These are phyloP conservation scores for Talaromyces thailandensis DNA, from an alignment of 495 filamentous ascomycete species.

Conservation along the genomic window DNA sequence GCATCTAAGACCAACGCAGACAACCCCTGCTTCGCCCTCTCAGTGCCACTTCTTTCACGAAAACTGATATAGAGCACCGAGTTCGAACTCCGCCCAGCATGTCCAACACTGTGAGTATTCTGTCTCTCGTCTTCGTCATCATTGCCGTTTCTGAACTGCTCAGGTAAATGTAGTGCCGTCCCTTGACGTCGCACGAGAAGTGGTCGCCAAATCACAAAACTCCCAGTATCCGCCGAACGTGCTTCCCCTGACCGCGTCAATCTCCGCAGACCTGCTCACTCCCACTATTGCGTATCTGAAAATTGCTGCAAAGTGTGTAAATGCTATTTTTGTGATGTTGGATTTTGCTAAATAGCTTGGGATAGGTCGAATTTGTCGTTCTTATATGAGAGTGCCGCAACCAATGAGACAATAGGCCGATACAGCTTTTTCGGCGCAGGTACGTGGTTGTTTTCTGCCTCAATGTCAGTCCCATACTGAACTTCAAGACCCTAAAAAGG, in stretches of 20 bases:
- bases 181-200: slow-evolving; percentile 34
- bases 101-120: not conserved
- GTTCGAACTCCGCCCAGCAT: not conserved
- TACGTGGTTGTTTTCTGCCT: slow-evolving; percentile 16
- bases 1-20: not conserved
- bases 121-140: not conserved
- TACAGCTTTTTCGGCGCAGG: slow-evolving; percentile 93
- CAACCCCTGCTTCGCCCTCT: not conserved
- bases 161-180: slow-evolving; percentile 31
- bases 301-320: slow-evolving; percentile 60
- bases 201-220: slow-evolving; percentile 41
- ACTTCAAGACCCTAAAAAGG: slow-evolving; percentile 63
- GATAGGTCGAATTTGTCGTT: slow-evolving; percentile 49
- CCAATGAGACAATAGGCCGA: slow-evolving; percentile 79
- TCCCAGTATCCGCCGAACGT: slow-evolving; percentile 62
- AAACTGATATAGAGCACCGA: not conserved
- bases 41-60: not conserved
- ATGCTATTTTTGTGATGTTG: not conserved
- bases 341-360: not conserved
- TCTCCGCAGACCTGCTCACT: slow-evolving; percentile 85
- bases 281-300: slow-evolving; percentile 89
- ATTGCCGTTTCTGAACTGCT: not conserved
- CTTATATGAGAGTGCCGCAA: slow-evolving; percentile 89
- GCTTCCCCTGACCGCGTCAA: slow-evolving; percentile 75
- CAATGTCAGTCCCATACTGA: slow-evolving; percentile 3